Evolutionary conservation across 441 rosid species (phyloP).

Genomic region (Syzygium malaccense): DNA sequence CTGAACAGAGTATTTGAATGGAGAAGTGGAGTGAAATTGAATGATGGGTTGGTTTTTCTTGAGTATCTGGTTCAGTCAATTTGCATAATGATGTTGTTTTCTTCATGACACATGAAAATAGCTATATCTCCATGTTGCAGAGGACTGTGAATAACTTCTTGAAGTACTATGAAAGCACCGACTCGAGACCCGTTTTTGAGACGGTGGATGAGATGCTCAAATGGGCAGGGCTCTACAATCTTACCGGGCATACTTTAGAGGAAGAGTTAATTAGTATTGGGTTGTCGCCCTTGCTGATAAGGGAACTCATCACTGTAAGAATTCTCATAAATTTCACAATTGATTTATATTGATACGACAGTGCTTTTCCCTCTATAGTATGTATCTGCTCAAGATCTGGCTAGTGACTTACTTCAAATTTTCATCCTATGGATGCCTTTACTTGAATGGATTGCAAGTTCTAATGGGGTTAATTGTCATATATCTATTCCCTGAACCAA

Average conservation of each 20-base stretch:
- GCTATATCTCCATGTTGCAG: conserved; percentile 24
- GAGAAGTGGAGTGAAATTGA: neutral
- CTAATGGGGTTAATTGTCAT: neutral
- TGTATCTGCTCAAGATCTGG: neutral
- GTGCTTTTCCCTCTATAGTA: neutral
- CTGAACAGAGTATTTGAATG: neutral
- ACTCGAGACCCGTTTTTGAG: conserved; percentile 59
- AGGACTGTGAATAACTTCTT: conserved; percentile 49
- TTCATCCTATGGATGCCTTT: neutral
- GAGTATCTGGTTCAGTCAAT: neutral
- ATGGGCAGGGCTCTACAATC: conserved; percentile 75
- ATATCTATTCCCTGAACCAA: neutral
- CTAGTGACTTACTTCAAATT: neutral
- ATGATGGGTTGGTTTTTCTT: neutral
- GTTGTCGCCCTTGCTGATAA: conserved; percentile 48
- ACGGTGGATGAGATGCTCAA: conserved; percentile 82
- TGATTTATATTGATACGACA: neutral
- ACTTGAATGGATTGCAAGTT: neutral
- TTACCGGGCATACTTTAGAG: conserved; percentile 50
- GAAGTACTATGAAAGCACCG: conserved; percentile 59
- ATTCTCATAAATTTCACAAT: neutral
- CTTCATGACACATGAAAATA: neutral
- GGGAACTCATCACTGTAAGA: conserved; percentile 74
- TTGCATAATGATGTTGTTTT: neutral
- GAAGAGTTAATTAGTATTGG: conserved; percentile 39